phyloP scores from a whole-genome alignment of 352 stramenopile species.

The Phytophthora foliorum region DNA sequence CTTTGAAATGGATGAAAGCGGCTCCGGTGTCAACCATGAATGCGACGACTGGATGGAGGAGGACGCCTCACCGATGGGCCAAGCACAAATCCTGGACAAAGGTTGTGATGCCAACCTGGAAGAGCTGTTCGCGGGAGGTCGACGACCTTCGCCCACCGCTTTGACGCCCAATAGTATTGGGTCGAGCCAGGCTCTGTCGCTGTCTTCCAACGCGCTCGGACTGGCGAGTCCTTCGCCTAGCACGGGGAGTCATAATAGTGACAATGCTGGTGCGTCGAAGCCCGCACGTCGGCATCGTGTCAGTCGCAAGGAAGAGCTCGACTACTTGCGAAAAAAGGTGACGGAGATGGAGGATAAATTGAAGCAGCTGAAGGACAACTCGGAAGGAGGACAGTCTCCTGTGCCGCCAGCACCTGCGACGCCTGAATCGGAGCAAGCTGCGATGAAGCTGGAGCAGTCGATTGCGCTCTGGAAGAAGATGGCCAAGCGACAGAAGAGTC shows the following conservation, averaged over 20 bases:
- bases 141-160: constrained; percentile 8
- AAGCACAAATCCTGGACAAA: constrained; percentile 1
- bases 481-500: constrained; percentile 46
- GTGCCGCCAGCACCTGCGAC: not conserved
- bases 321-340: constrained; percentile 47
- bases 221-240: not conserved
- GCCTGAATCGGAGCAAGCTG: constrained; percentile 5
- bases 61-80: not conserved
- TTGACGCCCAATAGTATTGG: not conserved
- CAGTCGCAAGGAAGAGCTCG: constrained; percentile 47
- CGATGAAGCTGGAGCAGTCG: constrained; percentile 32
- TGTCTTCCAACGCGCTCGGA: not conserved
- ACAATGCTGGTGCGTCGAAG: not conserved
- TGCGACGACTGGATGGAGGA: constrained; percentile 20
- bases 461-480: constrained; percentile 55
- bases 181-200: not conserved
- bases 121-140: constrained; percentile 5
- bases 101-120: not conserved
- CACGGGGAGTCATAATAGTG: not conserved
- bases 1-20: constrained; percentile 38
- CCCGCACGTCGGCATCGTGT: constrained; percentile 23
- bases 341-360: constrained; percentile 43
- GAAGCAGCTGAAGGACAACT: constrained; percentile 26
- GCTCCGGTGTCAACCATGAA: constrained; percentile 5
- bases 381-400: constrained; percentile 4